phyloP scores from a whole-genome alignment of 2,329 filamentous ascomycete species.

The Fonsecaea pedrosoi region DNA sequence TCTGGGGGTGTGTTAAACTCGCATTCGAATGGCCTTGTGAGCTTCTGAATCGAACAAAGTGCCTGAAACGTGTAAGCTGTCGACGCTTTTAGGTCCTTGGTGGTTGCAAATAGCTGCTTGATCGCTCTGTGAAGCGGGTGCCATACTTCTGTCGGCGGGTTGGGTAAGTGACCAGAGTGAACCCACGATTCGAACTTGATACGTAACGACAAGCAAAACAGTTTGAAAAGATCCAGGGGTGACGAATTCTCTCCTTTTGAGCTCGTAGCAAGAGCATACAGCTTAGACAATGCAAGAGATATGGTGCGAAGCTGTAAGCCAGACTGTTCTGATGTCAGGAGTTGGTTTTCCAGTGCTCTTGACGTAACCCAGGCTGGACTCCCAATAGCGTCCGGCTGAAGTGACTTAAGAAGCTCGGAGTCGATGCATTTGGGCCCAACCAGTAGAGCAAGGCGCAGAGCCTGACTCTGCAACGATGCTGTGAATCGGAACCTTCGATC shows the following conservation, averaged over 20 bases:
- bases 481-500: slow-evolving; percentile 31
- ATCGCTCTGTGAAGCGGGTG: slow-evolving; percentile 52
- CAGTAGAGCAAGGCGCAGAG: slow-evolving; percentile 35
- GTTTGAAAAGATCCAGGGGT: slow-evolving; percentile 14
- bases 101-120: slow-evolving; percentile 26
- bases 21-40: slow-evolving; percentile 9
- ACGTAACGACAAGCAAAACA: slow-evolving; percentile 50
- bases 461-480: slow-evolving; percentile 38
- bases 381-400: slow-evolving; percentile 39
- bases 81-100: neutral
- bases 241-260: neutral
- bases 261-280: slow-evolving; percentile 29
- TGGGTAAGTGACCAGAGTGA: slow-evolving; percentile 49
- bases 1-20: slow-evolving; percentile 16
- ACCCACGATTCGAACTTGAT: slow-evolving; percentile 54
- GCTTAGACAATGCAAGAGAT: slow-evolving; percentile 47
- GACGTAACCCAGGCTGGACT: slow-evolving; percentile 47
- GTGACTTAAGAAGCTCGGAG: slow-evolving; percentile 25
- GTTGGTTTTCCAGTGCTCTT: slow-evolving; percentile 46
- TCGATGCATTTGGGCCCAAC: slow-evolving; percentile 28
- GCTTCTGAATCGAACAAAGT: slow-evolving; percentile 12
- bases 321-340: slow-evolving; percentile 49
- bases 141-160: slow-evolving; percentile 52
- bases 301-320: slow-evolving; percentile 54
- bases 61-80: neutral